Percentiles rank a stretch among this genome's conserved stretches.
Evolutionary conservation across 2,329 filamentous ascomycete genomes (phyloP).

Genomic region (Conoideocrella luteorostrata): DNA sequence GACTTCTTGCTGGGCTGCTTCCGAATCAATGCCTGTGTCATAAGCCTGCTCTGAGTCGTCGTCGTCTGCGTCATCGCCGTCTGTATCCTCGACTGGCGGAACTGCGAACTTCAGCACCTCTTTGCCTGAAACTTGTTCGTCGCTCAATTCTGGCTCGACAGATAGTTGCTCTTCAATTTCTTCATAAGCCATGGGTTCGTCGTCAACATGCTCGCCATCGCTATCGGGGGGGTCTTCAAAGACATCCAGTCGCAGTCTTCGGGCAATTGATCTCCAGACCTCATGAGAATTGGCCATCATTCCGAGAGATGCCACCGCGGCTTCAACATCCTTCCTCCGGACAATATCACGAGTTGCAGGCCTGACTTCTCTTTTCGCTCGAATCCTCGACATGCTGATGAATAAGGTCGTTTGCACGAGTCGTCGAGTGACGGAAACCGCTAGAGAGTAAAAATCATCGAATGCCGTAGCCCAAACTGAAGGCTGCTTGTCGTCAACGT

Average conservation of each 20-base stretch:
- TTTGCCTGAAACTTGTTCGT: neutral
- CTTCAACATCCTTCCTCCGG: conserved; percentile 38
- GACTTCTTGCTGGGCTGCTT: conserved; percentile 4
- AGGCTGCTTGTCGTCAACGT: conserved; percentile 54
- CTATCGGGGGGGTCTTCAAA: conserved; percentile 27
- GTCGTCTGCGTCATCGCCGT: neutral
- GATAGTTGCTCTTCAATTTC: conserved; percentile 36
- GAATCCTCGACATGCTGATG: conserved; percentile 62
- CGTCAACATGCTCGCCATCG: conserved; percentile 15
- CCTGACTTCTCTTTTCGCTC: conserved; percentile 35
- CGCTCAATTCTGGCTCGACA: neutral
- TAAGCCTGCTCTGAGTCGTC: conserved; percentile 15
- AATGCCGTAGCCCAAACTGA: conserved; percentile 69
- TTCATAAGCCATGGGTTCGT: conserved; percentile 34
- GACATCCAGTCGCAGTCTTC: conserved; percentile 44
- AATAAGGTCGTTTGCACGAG: conserved; percentile 65
- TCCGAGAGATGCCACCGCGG: conserved; percentile 42
- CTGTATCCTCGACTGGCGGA: neutral
- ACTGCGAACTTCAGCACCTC: neutral
- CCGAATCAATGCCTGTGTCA: conserved; percentile 11
- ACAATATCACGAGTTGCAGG: conserved; percentile 28
- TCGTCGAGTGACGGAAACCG: conserved; percentile 60
- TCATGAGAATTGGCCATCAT: conserved; percentile 29
- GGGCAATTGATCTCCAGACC: conserved; percentile 43
- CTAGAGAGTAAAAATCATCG: conserved; percentile 66